Evolutionary conservation across 805 yeast species (phyloP), one percentile per base, ranked within the genome.

Genomic region (Wickerhamiella cacticola): DNA sequence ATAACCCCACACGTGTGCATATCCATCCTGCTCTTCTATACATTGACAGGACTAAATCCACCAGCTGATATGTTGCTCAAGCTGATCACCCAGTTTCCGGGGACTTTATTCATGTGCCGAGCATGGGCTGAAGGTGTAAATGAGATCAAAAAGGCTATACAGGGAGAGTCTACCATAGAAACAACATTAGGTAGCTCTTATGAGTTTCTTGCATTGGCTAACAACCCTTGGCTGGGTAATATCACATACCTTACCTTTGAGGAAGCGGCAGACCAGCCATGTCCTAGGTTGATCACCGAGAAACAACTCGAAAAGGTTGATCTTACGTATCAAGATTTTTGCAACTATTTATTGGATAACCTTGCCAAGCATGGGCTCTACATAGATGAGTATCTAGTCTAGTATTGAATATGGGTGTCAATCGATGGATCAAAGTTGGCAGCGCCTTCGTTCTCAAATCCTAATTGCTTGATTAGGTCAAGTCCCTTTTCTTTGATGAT

Each of bases 381-480:
- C 9, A 6, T 50, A 6, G 50, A 50, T 4, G 40, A 31, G 9
- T 48, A 48, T 15, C 25, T 44, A 35, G 41, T 35, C 26, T 43
- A 43, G 34, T 44, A 44, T 26, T 44, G 47, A 21, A 44, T 35
- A n/a, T 35, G 41, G 9, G 41, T 25, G 21, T 44, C 28, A 19
- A 35, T 22, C 5, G 23, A 18, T 7, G 19, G 21, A 31, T 31
- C 25, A 13, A 38, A 48, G 6, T 62, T 43, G 22, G 40, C 29
- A 28, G 52, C 50, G 24, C 53, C 53, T 36, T 52, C 60, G 48
- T 36, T 54, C 9, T 52, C 52, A 48, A 46, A 55, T 6, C 58
- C 60, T 18, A 53, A 39, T 29, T 56, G 56, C 16, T 34, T 25
- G 18, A 57, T 21, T n/a, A 53, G 8, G 25, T 50, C 53, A n/a